phyloP scores from a whole-genome alignment of 306 rosid species.

The Malus sieversii region DNA sequence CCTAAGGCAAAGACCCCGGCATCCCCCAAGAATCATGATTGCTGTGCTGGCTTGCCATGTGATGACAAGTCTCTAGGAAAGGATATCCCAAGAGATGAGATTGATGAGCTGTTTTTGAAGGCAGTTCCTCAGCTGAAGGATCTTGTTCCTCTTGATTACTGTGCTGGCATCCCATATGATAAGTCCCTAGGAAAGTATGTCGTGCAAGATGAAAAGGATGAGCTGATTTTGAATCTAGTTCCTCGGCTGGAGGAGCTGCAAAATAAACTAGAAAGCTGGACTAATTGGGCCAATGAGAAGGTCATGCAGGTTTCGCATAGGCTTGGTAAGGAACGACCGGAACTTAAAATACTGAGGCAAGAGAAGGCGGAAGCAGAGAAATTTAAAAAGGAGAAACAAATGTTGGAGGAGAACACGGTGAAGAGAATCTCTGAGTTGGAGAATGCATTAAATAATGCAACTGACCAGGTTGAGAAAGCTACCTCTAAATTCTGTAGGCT shows the following conservation, averaged over 20 bases:
- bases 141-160: constrained; percentile 22
- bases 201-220: constrained; percentile 43
- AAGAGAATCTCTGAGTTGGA: constrained; percentile 58
- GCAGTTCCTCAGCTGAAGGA: constrained; percentile 34
- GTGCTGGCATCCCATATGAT: constrained; percentile 47
- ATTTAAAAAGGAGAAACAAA: constrained; percentile 28
- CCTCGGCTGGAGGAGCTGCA: constrained; percentile 37
- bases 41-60: constrained; percentile 37
- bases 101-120: constrained; percentile 39
- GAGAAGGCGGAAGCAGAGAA: constrained; percentile 34
- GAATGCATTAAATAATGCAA: constrained; percentile 40
- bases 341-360: constrained; percentile 43
- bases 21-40: constrained; percentile 22
- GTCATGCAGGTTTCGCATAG: constrained; percentile 51
- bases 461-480: constrained; percentile 33
- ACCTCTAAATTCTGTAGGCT: constrained; percentile 18
- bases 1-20: constrained; percentile 17
- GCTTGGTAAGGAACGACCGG: constrained; percentile 35
- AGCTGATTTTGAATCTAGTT: constrained; percentile 35
- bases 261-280: constrained; percentile 43
- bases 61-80: constrained; percentile 33
- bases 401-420: constrained; percentile 38
- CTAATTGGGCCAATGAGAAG: constrained; percentile 51
- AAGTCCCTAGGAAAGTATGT: constrained; percentile 31
- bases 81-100: constrained; percentile 39